Evolutionary conservation across 2,329 filamentous ascomycete genomes (phyloP).

Genomic region (Cladosporium sphaerospermum): DNA sequence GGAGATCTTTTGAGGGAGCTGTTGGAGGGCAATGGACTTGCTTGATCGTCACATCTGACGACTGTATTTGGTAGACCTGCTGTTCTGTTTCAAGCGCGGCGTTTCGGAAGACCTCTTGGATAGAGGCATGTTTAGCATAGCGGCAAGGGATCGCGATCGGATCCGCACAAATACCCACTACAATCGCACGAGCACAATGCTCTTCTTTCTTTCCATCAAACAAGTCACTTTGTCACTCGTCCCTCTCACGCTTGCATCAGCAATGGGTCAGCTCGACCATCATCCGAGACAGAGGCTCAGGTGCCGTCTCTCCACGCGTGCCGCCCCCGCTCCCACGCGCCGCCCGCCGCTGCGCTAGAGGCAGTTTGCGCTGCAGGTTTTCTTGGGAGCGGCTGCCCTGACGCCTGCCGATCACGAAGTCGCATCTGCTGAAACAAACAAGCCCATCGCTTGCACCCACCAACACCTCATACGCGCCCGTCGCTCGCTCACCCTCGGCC

Average conservation of each 20-base stretch:
- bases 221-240: slow-evolving; percentile 5
- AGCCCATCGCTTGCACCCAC: neutral
- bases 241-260: neutral
- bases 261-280: slow-evolving; percentile 1
- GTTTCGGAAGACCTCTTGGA: neutral
- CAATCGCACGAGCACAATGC: slow-evolving; percentile 7
- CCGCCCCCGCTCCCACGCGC: neutral
- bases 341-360: too few relatives aligned
- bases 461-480: neutral
- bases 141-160: neutral
- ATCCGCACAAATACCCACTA: slow-evolving; percentile 6
- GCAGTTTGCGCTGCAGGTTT: too few relatives aligned
- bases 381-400: neutral
- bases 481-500: neutral
- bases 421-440: neutral
- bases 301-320: neutral
- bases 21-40: slow-evolving; percentile 25
- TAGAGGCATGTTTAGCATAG: neutral
- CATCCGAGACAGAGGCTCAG: neutral
- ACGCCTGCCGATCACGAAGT: neutral
- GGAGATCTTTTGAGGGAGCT: slow-evolving; percentile 33
- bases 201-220: neutral
- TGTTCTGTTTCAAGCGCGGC: slow-evolving; percentile 3
- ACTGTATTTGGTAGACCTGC: neutral
- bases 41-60: neutral